Evolutionary conservation across 2,329 filamentous ascomycete species (phyloP).

Genomic region (Colletotrichum sojae): DNA sequence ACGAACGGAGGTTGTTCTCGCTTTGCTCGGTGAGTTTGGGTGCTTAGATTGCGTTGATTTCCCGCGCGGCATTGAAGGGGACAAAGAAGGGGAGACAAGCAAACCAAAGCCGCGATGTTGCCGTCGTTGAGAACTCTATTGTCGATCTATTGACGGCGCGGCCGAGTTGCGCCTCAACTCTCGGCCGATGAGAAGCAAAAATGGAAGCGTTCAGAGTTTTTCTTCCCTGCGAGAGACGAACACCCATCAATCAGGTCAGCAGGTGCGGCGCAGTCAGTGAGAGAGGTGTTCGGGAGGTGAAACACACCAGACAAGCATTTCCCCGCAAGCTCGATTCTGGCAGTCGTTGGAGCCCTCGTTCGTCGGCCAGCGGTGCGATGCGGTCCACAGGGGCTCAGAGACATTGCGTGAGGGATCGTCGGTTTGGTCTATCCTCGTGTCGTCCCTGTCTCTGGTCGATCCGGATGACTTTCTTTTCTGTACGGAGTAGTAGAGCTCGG

Average conservation of each 20-base stretch:
- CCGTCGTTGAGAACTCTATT: slow-evolving; percentile 1
- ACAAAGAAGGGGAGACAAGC: neutral
- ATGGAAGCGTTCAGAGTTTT: neutral
- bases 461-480: slow-evolving; percentile 8
- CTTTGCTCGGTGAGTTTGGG: neutral
- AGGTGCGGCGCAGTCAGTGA: slow-evolving; percentile 1
- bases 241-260: slow-evolving; percentile 1
- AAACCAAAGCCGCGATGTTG: neutral
- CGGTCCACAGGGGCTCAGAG: no score
- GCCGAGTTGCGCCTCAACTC: no score
- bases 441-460: no score
- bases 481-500: neutral
- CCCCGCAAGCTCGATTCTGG: slow-evolving; percentile 33
- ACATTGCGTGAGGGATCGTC: no score
- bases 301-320: slow-evolving; percentile 40
- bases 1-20: neutral
- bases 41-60: neutral
- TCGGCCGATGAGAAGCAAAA: no score
- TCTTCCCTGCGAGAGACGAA: slow-evolving; percentile 7
- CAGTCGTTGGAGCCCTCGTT: slow-evolving; percentile 12
- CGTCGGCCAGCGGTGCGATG: neutral
- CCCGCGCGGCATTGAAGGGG: neutral
- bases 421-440: no score
- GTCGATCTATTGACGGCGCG: no score
- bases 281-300: slow-evolving; percentile 27